These are phyloP conservation scores for Grammothele lineata DNA, from an alignment of 768 basidiomycete species.

Conservation along the genomic window DNA sequence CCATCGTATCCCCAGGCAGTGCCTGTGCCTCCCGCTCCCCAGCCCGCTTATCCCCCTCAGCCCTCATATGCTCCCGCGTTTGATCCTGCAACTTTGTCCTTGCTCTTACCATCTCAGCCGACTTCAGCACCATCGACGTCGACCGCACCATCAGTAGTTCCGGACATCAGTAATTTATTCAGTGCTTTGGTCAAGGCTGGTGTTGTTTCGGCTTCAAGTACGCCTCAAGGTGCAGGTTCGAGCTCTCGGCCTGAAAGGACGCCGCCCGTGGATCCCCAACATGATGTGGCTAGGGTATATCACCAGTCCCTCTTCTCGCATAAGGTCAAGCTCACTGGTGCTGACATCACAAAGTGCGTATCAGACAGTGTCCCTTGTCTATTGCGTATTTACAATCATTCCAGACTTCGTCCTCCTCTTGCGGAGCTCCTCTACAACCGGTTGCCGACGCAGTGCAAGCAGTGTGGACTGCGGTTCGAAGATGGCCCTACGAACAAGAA, in stretches of 20 bases:
- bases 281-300: slow-evolving; percentile 54
- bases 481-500: slow-evolving; percentile 70
- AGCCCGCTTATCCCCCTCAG: slow-evolving; percentile 31
- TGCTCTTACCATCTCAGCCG: slow-evolving; percentile 25
- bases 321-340: slow-evolving; percentile 54
- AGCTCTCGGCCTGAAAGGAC: slow-evolving; percentile 34
- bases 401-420: slow-evolving; percentile 59
- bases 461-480: slow-evolving; percentile 86
- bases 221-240: slow-evolving; percentile 46
- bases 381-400: not conserved
- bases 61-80: slow-evolving; percentile 22
- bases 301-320: slow-evolving; percentile 55
- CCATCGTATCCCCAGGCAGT: slow-evolving; percentile 11
- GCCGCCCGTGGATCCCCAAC: slow-evolving; percentile 33
- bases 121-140: slow-evolving; percentile 22
- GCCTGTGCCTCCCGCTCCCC: slow-evolving; percentile 26
- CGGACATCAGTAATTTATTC: slow-evolving; percentile 54
- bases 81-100: slow-evolving; percentile 24
- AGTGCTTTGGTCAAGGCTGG: slow-evolving; percentile 78
- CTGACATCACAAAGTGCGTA: slow-evolving; percentile 70
- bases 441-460: slow-evolving; percentile 82
- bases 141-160: slow-evolving; percentile 19
- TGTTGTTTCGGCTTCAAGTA: slow-evolving; percentile 54
- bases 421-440: slow-evolving; percentile 69
- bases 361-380: not conserved